Evolutionary conservation across 2,329 filamentous ascomycete species (phyloP).

Genomic region (Penicillium glabrum): DNA sequence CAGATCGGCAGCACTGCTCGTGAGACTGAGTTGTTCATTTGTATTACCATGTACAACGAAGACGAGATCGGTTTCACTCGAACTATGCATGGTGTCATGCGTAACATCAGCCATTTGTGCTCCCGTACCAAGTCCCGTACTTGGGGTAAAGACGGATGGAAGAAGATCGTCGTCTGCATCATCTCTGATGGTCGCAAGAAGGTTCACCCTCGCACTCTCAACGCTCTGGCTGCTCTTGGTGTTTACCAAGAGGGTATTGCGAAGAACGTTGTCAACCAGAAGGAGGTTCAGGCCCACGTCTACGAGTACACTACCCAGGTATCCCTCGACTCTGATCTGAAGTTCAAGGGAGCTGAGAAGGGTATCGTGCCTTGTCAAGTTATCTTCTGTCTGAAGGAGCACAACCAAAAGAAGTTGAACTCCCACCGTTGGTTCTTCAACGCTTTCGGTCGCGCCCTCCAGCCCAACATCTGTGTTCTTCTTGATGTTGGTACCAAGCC

Average conservation of each 20-base stretch:
- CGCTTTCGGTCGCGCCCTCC: slow-evolving; percentile 87
- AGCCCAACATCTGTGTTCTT: slow-evolving; percentile 94
- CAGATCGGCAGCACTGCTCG: slow-evolving; percentile 79
- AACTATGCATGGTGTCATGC: slow-evolving; percentile 98
- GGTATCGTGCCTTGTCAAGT: slow-evolving; percentile 97
- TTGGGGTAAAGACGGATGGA: slow-evolving; percentile 96
- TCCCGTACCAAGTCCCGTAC: slow-evolving; percentile 86
- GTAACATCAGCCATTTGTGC: slow-evolving; percentile 97
- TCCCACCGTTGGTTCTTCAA: slow-evolving; percentile 99
- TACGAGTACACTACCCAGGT: slow-evolving; percentile 99
- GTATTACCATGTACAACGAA: slow-evolving; percentile 99
- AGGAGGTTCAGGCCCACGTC: slow-evolving; percentile 91
- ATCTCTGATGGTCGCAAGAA: slow-evolving; percentile 92
- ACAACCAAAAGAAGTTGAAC: slow-evolving; percentile 96
- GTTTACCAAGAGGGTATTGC: slow-evolving; percentile 98
- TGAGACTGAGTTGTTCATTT: slow-evolving; percentile 95
- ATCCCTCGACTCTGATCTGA: slow-evolving; percentile 89
- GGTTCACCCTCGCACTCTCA: slow-evolving; percentile 89
- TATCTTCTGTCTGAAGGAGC: slow-evolving; percentile 97
- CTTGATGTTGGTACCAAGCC: slow-evolving; percentile 95
- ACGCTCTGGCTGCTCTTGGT: slow-evolving; percentile 92
- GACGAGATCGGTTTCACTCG: slow-evolving; percentile 94
- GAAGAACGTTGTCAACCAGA: slow-evolving; percentile 96
- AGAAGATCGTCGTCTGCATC: slow-evolving; percentile 98
- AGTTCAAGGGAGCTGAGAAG: slow-evolving; percentile 99